Base-by-base conservation (phyloP, 1,139 yeast genomes). In the Hemisphaericaspora xylanilytica region DNA sequence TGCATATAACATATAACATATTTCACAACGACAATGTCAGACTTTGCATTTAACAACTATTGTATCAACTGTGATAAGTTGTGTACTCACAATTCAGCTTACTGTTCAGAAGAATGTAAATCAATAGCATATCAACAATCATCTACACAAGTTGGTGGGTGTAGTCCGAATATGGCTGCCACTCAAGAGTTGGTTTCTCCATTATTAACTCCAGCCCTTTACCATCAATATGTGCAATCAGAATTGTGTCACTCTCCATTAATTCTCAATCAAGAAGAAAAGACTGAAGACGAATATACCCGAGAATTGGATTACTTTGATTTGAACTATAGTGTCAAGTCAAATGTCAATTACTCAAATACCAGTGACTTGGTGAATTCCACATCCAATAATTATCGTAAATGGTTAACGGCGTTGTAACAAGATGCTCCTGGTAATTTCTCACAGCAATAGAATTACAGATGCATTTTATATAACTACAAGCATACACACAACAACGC, bases 21-120 rank as follows among this genome's bases (percentile, higher is more conserved):
- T 21, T 16, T 13, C 21, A n/a, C n/a, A n/a, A n/a, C n/a, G 16
- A 36, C 13, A 40, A 62, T 63, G 67, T 56, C 65, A 25, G 68
- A 63, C 49, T 59, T 63, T 43, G 83, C 84, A 32, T 81, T 81
- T 59, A 78, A 80, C 60, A 83, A 80, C 58, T 81, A 75, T 61
- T 81, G 87, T 58, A 68, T 80, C 38, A 76, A 78, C 38, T 81
- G 87, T 59, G 86, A 80, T 50, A 74, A 76, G 59, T 64, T 79
- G 46, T 80, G 85, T 52, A 53, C 66, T 9, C 65, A 68, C 18
- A 71, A 67, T 48, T 62, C 73, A 18, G 71, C 78, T 32, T 82
- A 81, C 64, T 82, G 89, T 58, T 78, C 83, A 4, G 78, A 74
- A 11, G 65, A 62, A 27, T 82, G 89, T 54, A 74, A 70, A 56